A percentile compares a stretch with the other conserved stretches of the same genome.
Evolutionary conservation across 2,329 filamentous ascomycete genomes (phyloP).

Genomic region (Fusarium napiforme): DNA sequence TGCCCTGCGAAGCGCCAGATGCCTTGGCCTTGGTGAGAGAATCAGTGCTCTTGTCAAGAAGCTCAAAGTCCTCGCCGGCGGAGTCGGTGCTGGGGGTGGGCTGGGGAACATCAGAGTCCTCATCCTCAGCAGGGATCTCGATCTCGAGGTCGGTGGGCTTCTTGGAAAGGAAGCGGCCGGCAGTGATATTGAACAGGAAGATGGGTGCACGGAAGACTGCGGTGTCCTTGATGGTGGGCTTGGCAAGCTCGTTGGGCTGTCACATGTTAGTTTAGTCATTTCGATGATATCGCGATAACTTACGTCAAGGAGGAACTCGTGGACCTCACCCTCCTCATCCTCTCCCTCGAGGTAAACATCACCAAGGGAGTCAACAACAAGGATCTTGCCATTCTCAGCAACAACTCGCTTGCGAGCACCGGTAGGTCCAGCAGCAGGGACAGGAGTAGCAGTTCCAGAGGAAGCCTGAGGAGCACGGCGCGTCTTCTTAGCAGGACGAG

Average conservation of each 20-base stretch:
- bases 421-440: slow-evolving; percentile 62
- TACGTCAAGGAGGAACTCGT: slow-evolving; percentile 90
- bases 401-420: slow-evolving; percentile 88
- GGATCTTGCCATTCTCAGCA: slow-evolving; percentile 93
- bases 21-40: slow-evolving; percentile 64
- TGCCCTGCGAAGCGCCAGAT: slow-evolving; percentile 59
- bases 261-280: slow-evolving; percentile 26
- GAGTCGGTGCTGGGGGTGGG: slow-evolving; percentile 67
- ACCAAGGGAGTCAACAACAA: slow-evolving; percentile 90
- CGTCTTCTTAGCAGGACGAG: slow-evolving; percentile 61
- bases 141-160: slow-evolving; percentile 51
- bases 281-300: slow-evolving; percentile 51
- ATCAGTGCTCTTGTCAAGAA: slow-evolving; percentile 70
- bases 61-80: slow-evolving; percentile 69
- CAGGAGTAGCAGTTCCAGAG: slow-evolving; percentile 61
- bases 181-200: slow-evolving; percentile 72
- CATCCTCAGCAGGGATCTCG: slow-evolving; percentile 54
- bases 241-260: slow-evolving; percentile 80
- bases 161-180: slow-evolving; percentile 61
- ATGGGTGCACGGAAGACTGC: slow-evolving; percentile 82
- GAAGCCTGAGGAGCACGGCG: slow-evolving; percentile 52
- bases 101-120: slow-evolving; percentile 62
- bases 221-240: slow-evolving; percentile 83
- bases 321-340: slow-evolving; percentile 83
- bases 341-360: slow-evolving; percentile 96